These are phyloP conservation scores for Arctostaphylos glauca DNA, from an alignment of 148 eudicot genomes.

Conservation along the genomic window DNA sequence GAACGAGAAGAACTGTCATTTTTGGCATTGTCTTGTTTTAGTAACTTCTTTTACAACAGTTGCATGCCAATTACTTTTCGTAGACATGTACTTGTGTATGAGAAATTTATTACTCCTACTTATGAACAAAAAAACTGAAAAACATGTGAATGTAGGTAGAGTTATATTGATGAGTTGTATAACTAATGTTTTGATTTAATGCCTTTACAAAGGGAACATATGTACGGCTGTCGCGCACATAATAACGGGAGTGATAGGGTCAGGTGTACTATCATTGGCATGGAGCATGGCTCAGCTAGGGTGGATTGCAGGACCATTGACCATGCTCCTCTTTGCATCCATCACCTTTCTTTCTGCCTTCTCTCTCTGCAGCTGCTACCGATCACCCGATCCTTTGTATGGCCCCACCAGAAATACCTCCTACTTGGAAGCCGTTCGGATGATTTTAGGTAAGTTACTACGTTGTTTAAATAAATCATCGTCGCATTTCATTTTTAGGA, in stretches of 20 bases:
- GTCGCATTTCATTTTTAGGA: not conserved
- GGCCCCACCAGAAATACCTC: slow-evolving; percentile 37
- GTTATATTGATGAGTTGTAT: not conserved
- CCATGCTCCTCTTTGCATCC: slow-evolving; percentile 36
- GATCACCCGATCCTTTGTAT: slow-evolving; percentile 33
- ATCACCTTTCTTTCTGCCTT: slow-evolving; percentile 32
- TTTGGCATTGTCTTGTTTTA: too few species aligned
- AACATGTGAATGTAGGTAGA: not conserved
- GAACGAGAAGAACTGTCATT: too few species aligned
- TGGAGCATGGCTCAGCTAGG: slow-evolving; percentile 58
- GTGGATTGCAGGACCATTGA: slow-evolving; percentile 55
- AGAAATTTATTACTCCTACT: too few species aligned
- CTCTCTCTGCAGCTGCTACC: slow-evolving; percentile 44
- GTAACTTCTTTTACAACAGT: not conserved
- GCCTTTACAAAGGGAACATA: slow-evolving; percentile 28
- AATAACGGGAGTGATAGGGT: slow-evolving; percentile 53
- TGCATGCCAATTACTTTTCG: not conserved
- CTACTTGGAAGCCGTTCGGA: slow-evolving; percentile 38
- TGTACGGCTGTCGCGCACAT: slow-evolving; percentile 62
- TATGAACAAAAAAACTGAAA: too few species aligned
- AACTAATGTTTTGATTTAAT: not conserved
- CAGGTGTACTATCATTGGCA: slow-evolving; percentile 53
- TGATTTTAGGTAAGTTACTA: slow-evolving; percentile 34
- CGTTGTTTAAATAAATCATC: not conserved
- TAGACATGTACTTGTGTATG: too few species aligned